phyloP scores from a whole-genome alignment of 345 rosid species.

The Hibiscus trionum region DNA sequence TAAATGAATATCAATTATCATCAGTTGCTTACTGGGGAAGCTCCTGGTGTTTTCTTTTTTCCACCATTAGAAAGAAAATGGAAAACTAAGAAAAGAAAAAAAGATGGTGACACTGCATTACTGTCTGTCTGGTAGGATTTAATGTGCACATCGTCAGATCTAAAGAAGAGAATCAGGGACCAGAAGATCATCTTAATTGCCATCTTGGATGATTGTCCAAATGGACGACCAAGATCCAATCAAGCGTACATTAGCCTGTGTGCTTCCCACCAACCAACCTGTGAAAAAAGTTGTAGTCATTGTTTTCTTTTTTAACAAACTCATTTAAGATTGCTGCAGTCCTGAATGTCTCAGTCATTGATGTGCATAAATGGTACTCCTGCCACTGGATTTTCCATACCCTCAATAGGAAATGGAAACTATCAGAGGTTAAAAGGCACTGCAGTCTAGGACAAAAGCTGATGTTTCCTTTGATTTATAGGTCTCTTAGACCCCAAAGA shows the following conservation, averaged over 20 bases:
- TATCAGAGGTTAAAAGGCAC: conserved; percentile 18
- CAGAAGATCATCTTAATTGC: conserved; percentile 12
- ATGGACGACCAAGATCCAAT: conserved; percentile 23
- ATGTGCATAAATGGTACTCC: conserved; percentile 16
- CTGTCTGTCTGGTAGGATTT: conserved; percentile 3
- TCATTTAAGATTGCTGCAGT: conserved; percentile 15
- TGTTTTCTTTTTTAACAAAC: conserved; percentile 19
- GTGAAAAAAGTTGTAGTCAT: conserved; percentile 20
- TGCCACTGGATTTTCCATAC: conserved; percentile 17
- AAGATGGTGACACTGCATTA: not conserved
- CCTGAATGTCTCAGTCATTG: conserved; percentile 19
- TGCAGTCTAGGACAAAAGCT: conserved; percentile 25
- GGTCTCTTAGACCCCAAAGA: conserved; percentile 13
- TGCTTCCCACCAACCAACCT: conserved; percentile 26
- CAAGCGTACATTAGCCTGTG: not conserved
- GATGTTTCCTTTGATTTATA: conserved; percentile 17
- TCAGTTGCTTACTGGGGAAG: not conserved
- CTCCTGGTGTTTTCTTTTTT: not conserved
- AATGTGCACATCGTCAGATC: conserved; percentile 11
- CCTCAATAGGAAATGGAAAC: conserved; percentile 15
- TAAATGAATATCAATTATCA: not conserved
- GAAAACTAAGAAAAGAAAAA: not conserved
- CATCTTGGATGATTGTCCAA: conserved; percentile 7
- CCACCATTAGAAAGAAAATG: not conserved
- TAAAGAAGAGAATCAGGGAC: conserved; percentile 17